A percentile compares a stretch with the other conserved stretches of the same genome.
Evolutionary conservation across 306 rosid species (phyloP).

Genomic region (Macrotyloma uniflorum): DNA sequence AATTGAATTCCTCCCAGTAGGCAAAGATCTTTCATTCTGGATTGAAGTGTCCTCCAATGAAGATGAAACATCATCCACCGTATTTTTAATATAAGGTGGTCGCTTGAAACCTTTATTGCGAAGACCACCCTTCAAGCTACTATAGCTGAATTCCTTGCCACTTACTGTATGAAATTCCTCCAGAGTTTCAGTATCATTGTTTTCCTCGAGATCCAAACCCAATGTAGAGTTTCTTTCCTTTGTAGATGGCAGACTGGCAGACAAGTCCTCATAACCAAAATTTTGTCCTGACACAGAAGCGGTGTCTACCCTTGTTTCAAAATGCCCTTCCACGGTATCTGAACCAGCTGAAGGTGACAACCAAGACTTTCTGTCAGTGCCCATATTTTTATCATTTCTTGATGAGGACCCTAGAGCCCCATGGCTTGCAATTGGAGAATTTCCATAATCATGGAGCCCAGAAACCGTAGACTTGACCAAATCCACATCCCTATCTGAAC

Average conservation of each 20-base stretch:
- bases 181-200: slow-evolving; percentile 37
- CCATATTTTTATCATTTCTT: slow-evolving; percentile 40
- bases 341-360: slow-evolving; percentile 47
- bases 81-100: slow-evolving; percentile 54
- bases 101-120: slow-evolving; percentile 65
- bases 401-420: slow-evolving; percentile 54
- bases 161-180: slow-evolving; percentile 45
- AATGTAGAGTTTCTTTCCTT: slow-evolving; percentile 37
- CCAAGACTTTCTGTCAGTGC: slow-evolving; percentile 41
- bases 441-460: slow-evolving; percentile 44
- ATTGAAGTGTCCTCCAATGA: slow-evolving; percentile 38
- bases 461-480: slow-evolving; percentile 44
- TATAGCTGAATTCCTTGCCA: slow-evolving; percentile 58
- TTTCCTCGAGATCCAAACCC: slow-evolving; percentile 33
- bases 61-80: slow-evolving; percentile 41
- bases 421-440: slow-evolving; percentile 45
- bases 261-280: slow-evolving; percentile 41
- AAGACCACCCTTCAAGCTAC: slow-evolving; percentile 78
- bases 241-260: slow-evolving; percentile 41
- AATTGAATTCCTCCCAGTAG: slow-evolving; percentile 43
- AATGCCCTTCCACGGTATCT: slow-evolving; percentile 42
- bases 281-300: slow-evolving; percentile 36
- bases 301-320: slow-evolving; percentile 39
- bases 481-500: slow-evolving; percentile 71
- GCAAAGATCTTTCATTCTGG: slow-evolving; percentile 50